Base-by-base conservation (phyloP, 2,329 filamentous ascomycete species). In the Zopfia rhizophila region DNA sequence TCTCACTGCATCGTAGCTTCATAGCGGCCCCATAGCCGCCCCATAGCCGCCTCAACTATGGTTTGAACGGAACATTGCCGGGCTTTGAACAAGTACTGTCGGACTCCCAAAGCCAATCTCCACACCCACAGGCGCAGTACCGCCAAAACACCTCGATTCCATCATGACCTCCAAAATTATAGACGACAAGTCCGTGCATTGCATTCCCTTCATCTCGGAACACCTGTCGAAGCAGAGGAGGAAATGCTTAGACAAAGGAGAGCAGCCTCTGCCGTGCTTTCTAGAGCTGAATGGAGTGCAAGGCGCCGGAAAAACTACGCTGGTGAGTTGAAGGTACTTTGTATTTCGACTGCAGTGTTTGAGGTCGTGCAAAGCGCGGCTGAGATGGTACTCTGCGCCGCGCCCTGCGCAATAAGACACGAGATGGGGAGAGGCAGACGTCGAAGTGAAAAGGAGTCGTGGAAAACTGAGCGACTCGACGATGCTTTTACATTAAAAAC, bases 211-310 rank as follows among this genome's bases (percentile, higher is more conserved):
- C 70, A 88, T 91, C 50, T 78, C 89, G 24, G 74, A 82, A 27
- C 82, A 79, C 32, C 76, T 90, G 45, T 67, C 77, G 47, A 53
- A 69, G 24, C 82, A 87, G 66, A 75, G 68, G 13, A 22, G 32
- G 14, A 23, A 32, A 23, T 23, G 32, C 16, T 18, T 25, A 8
- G 25, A 11, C 10, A 21, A 14, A 28, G 23, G 23, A 25, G 22
- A n/a, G n/a, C 3, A 8, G 10, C 65, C 73, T 39, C 81, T 80
- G 17, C 90, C 91, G 23, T 89, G 96, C 73, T 84, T 95, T 72
- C 80, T 96, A 54, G 91, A 90, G 33, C 79, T 96, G 62, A 95
- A 94, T 65, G 91, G 91, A 55, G 85, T 95, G 24, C 91, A 96
- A 73, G 91, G 91, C 53, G 87, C 89, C 28, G 91, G 91, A 59